Conservation (phyloP, 2,329 filamentous ascomycete genomes). For the Pseudocercospora pini-densiflorae region DNA sequence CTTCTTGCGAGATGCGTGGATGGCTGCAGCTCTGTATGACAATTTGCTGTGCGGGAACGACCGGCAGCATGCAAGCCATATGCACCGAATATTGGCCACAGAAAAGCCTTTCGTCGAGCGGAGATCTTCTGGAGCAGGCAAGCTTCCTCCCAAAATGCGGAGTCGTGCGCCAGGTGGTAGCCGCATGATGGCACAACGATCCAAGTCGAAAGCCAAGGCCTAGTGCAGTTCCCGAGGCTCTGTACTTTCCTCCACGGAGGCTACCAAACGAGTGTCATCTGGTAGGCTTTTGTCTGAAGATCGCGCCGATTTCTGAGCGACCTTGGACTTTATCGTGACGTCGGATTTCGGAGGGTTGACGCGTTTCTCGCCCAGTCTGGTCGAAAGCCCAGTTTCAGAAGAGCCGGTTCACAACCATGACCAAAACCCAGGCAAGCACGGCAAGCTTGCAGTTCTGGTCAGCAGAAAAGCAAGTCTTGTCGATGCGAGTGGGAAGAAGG, state of each 20-base stretch:
- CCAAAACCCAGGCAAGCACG: background rate
- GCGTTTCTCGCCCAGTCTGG: background rate
- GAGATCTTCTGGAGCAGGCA: no score
- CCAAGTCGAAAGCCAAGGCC: background rate
- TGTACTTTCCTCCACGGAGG: background rate
- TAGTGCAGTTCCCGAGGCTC: background rate
- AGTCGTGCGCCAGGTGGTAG: background rate
- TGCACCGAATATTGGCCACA: slow-evolving; percentile 2
- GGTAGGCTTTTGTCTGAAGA: background rate
- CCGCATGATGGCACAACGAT: no score
- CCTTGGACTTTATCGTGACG: background rate
- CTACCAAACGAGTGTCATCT: background rate
- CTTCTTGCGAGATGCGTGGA: slow-evolving; percentile 2
- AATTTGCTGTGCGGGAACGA: background rate
- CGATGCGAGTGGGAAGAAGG: background rate
- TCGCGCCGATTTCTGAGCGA: background rate
- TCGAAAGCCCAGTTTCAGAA: background rate
- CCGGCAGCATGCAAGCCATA: background rate
- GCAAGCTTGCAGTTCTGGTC: background rate
- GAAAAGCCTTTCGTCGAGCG: background rate
- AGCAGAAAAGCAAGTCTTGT: slow-evolving; percentile 5
- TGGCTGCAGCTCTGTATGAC: background rate
- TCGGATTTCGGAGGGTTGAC: background rate
- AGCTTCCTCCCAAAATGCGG: background rate
- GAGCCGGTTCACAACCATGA: background rate